phyloP scores from a whole-genome alignment of 495 filamentous ascomycete genomes.

The Parmelia sp. region DNA sequence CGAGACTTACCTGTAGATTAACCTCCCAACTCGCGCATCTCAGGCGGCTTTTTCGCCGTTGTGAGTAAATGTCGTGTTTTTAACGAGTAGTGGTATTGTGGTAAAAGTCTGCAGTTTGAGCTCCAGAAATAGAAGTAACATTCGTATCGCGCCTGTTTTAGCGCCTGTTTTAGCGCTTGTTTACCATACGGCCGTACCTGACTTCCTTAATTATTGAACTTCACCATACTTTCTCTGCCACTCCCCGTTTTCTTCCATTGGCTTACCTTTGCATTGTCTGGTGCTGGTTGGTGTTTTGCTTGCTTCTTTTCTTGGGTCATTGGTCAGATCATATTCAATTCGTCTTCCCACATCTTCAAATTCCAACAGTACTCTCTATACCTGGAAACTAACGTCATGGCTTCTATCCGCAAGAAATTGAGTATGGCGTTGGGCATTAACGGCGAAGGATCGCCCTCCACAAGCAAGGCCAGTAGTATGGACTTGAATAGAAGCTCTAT shows the following conservation, averaged over 20 bases:
- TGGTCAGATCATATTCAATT: constrained; percentile 1
- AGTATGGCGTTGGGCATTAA: constrained; percentile 1
- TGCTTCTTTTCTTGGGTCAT: neutral
- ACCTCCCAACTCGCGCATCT: neutral
- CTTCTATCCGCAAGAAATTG: constrained; percentile 12
- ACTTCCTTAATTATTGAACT: neutral
- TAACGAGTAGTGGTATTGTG: neutral
- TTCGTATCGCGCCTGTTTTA: constrained; percentile 6
- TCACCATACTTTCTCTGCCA: neutral
- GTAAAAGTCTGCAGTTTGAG: neutral
- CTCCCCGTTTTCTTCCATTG: neutral
- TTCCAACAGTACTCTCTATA: neutral
- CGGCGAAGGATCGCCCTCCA: neutral
- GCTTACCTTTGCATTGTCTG: constrained; percentile 2
- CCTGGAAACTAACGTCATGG: constrained; percentile 4
- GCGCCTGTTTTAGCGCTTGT: constrained; percentile 7
- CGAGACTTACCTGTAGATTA: neutral
- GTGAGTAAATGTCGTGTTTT: neutral
- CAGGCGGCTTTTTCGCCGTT: neutral
- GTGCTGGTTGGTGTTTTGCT: neutral
- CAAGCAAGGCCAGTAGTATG: neutral
- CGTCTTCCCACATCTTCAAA: neutral
- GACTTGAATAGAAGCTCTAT: neutral
- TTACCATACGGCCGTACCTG: constrained; percentile 10
- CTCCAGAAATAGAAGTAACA: constrained; percentile 3